phyloP scores from a whole-genome alignment of 257 asterid species.

The Solanum pinnatisectum region DNA sequence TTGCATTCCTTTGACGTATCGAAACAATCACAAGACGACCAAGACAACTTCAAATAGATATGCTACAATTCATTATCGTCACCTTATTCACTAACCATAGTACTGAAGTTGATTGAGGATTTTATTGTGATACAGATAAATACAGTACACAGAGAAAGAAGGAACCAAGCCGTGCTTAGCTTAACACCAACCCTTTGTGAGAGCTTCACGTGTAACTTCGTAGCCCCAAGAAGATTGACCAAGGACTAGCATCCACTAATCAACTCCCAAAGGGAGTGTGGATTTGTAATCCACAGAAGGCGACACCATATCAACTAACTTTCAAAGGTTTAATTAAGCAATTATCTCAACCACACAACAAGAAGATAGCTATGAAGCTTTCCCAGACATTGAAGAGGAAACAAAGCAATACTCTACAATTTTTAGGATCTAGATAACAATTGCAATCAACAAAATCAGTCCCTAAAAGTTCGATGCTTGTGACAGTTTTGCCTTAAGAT shows the following conservation, averaged over 20 bases:
- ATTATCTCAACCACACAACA: background rate
- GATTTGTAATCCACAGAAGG: background rate
- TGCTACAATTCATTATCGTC: background rate
- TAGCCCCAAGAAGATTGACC: background rate
- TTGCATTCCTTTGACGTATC: background rate
- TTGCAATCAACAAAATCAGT: background rate
- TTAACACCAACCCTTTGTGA: background rate
- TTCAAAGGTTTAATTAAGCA: background rate
- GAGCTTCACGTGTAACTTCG: background rate
- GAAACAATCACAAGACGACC: background rate
- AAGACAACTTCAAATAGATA: background rate
- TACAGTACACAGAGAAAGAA: background rate
- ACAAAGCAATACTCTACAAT: background rate
- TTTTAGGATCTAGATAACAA: background rate
- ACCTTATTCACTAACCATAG: background rate
- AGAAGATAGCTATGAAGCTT: background rate
- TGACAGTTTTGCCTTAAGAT: background rate
- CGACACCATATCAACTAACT: background rate
- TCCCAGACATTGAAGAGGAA: background rate
- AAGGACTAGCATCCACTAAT: background rate
- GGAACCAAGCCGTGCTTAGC: background rate
- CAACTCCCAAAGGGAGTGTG: background rate
- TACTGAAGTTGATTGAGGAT: background rate
- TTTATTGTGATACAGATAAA: background rate
- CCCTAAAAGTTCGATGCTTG: background rate